Evolutionary conservation across 345 rosid genomes (phyloP), one percentile per base, ranked within the genome.

Genomic region (Atalantia buxifolia): DNA sequence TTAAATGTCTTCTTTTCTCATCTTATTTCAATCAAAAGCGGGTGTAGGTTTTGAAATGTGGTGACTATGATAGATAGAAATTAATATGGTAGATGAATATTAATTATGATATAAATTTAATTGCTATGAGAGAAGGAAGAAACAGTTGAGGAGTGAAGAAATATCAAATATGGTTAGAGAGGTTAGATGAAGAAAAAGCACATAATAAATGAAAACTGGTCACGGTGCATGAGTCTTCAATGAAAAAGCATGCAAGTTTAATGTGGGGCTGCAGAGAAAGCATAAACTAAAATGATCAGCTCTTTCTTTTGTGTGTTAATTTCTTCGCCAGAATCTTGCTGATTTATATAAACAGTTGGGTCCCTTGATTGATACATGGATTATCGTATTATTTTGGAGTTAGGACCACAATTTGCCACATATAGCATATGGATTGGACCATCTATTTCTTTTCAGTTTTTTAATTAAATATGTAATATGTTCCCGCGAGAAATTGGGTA

Each of bases 141-240:
- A 50, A 50, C 61, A 28, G 61, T 50, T 70, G 74, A 50, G 61
- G 59, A 18, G 2, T 9, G 19, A 35, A 45, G 57, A 42, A 25
- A 25, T 18, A 38, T 9, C 4, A 68, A 78, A 72, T 72, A 33
- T 74, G 57, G 86, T 70, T 81, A 81, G 68, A 76, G 21, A 53
- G 67, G 59, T n/a, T 61, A 56, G 14, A 55, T 50, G 70, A 13
- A 60, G 31, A 9, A 62, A 21, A 28, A 73, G 30, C 53, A 28
- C 66, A 28, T 38, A 66, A 85, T 82, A 71, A 83, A 73, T 80
- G 82, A 72, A 62, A 62, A 71, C 69, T 53, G 36, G 82, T 2
- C 36, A 27, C 38, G 83, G 79, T 50, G 81, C 77, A 61, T 78
- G 42, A 57, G 36, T 22, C 35, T 33, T n/a, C 77, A 18, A 19